Percentiles rank a stretch among this genome's conserved stretches.
Evolutionary conservation across 2,329 filamentous ascomycete genomes (phyloP).

Genomic region (Hymenoscyphus albidus): DNA sequence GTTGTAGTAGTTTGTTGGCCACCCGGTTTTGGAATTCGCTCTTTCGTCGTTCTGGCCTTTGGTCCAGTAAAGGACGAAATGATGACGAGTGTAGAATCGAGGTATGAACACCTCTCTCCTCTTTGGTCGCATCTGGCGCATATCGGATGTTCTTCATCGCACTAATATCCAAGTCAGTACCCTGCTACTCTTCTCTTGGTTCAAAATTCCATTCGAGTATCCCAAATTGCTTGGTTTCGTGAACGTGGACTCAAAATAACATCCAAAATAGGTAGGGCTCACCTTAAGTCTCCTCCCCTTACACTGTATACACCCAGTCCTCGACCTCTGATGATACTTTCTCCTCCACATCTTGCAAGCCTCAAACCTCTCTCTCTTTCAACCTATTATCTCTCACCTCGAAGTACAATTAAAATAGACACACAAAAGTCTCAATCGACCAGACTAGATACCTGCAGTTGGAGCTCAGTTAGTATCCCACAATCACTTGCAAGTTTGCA

Average conservation of each 20-base stretch:
- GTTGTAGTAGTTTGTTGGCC: not conserved
- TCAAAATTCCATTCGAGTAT: not conserved
- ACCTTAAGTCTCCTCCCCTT: constrained; percentile 19
- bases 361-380: not conserved
- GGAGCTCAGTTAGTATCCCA: too few relatives aligned
- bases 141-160: constrained; percentile 3
- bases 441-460: too few relatives aligned
- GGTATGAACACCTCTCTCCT: constrained; percentile 6
- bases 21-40: not conserved
- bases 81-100: not conserved
- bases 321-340: constrained; percentile 17
- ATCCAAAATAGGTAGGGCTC: not conserved
- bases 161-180: not conserved
- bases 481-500: too few relatives aligned
- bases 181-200: not conserved
- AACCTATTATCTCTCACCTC: not conserved
- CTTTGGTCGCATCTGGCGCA: constrained; percentile 2
- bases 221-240: not conserved
- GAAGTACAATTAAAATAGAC: not conserved
- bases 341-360: constrained; percentile 10
- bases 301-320: constrained; percentile 19
- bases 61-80: not conserved
- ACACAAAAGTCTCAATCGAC: not conserved
- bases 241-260: not conserved
- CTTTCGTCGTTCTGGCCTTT: not conserved